Percentiles rank a stretch among this genome's conserved stretches.
Conservation (phyloP, 768 basidiomycete species). For the Atractiella rhizophila region DNA sequence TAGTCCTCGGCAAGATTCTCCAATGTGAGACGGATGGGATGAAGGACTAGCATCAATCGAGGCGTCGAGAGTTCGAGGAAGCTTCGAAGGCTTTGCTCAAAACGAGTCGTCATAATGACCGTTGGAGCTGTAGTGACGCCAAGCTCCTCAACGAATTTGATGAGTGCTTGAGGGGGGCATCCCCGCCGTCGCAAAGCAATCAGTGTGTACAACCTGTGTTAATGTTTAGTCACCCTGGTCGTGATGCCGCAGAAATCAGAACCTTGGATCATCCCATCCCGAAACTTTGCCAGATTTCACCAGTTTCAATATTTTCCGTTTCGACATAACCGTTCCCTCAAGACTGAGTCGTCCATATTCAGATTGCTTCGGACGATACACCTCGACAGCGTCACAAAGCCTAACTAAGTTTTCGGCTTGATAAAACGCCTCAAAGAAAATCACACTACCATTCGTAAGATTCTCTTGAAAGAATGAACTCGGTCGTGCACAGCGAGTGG, state of each 20-base stretch:
- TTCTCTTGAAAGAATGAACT: constrained; percentile 82
- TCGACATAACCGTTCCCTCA: constrained; percentile 87
- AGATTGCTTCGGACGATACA: constrained; percentile 90
- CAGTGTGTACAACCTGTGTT: constrained; percentile 47
- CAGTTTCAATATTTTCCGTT: constrained; percentile 72
- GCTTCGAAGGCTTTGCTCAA: constrained; percentile 66
- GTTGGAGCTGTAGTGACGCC: constrained; percentile 68
- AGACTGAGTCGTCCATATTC: constrained; percentile 83
- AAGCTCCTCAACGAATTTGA: constrained; percentile 74
- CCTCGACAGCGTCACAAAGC: constrained; percentile 89
- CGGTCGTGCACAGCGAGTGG: constrained; percentile 85
- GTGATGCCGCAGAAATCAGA: not conserved
- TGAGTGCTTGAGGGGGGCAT: constrained; percentile 83
- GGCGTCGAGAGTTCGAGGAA: constrained; percentile 74
- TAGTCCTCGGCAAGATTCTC: constrained; percentile 76
- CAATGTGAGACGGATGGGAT: constrained; percentile 69
- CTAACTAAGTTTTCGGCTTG: no score
- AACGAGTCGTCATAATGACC: constrained; percentile 63
- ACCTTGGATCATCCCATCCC: constrained; percentile 90
- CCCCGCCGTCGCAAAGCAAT: constrained; percentile 86
- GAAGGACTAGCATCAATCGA: constrained; percentile 68
- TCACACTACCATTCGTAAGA: constrained; percentile 99
- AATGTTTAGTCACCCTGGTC: not conserved
- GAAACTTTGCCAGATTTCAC: constrained; percentile 60
- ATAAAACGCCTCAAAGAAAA: no score